Evolutionary conservation across 352 stramenopile genomes (phyloP).

Genomic region (Globisporangium okanoganense): DNA sequence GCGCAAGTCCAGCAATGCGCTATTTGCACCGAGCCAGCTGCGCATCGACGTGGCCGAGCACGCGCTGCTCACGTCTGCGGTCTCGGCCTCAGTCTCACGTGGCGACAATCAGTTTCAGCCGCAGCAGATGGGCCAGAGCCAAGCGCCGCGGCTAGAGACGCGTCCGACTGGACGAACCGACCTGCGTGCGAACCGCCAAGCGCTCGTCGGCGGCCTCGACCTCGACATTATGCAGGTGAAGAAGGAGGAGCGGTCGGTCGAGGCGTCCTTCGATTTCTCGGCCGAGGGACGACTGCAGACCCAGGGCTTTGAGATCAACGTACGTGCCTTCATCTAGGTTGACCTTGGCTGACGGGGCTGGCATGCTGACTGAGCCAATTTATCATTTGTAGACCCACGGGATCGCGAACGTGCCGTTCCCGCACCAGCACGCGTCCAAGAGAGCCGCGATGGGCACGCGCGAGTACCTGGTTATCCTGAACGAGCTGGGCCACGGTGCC

Average conservation of each 20-base stretch:
- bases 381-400: slow-evolving; percentile 52
- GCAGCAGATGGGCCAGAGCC: neutral
- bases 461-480: slow-evolving; percentile 63
- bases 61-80: slow-evolving; percentile 3
- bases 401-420: slow-evolving; percentile 68
- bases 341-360: neutral
- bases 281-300: slow-evolving; percentile 69
- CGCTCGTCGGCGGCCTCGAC: slow-evolving; percentile 37
- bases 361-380: neutral
- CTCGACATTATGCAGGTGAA: slow-evolving; percentile 65
- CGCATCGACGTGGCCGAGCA: slow-evolving; percentile 46
- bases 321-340: slow-evolving; percentile 13
- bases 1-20: slow-evolving; percentile 7
- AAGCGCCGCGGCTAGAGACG: slow-evolving; percentile 3
- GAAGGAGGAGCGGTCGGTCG: slow-evolving; percentile 51
- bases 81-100: neutral
- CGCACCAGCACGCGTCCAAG: slow-evolving; percentile 20
- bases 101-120: neutral
- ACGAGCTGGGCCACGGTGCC: slow-evolving; percentile 79
- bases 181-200: slow-evolving; percentile 32
- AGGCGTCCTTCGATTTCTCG: slow-evolving; percentile 79
- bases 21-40: slow-evolving; percentile 28
- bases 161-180: slow-evolving; percentile 8
- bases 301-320: slow-evolving; percentile 84
- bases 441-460: slow-evolving; percentile 37